These are phyloP conservation scores for Alternaria brassicicola DNA, from an alignment of 2,329 filamentous ascomycete genomes.

Conservation along the genomic window DNA sequence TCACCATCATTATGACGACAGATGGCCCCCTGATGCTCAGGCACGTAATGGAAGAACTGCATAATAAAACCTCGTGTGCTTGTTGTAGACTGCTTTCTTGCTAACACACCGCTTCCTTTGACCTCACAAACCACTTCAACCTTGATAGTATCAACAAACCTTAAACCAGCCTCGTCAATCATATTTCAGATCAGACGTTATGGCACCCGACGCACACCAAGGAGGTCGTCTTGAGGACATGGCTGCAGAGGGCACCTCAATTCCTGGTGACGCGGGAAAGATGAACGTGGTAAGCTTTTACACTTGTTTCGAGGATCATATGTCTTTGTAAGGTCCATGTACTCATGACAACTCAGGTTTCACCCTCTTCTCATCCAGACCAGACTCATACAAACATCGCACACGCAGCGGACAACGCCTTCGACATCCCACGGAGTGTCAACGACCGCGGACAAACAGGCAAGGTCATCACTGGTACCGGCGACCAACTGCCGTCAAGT, in stretches of 20 bases:
- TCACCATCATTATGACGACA: conserved; percentile 16
- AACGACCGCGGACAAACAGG: conserved; percentile 43
- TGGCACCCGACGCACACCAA: conserved; percentile 35
- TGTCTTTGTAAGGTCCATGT: neutral
- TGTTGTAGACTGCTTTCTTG: neutral
- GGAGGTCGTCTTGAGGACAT: conserved; percentile 48
- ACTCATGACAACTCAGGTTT: conserved; percentile 43
- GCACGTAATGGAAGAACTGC: neutral
- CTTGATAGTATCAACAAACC: neutral
- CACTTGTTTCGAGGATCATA: neutral
- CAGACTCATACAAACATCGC: conserved; percentile 51
- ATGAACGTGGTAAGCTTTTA: conserved; percentile 33
- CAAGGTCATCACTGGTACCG: conserved; percentile 45
- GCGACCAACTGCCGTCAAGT: conserved; percentile 37
- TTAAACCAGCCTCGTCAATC: neutral
- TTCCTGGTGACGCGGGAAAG: conserved; percentile 56
- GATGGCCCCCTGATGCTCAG: neutral
- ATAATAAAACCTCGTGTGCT: conserved; percentile 8
- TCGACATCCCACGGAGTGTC: conserved; percentile 52
- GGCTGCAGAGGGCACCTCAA: conserved; percentile 42
- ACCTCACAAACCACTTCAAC: neutral
- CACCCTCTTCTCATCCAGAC: conserved; percentile 57
- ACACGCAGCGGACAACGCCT: conserved; percentile 56
- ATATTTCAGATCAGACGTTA: conserved; percentile 3
- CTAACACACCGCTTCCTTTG: neutral